Evolutionary conservation across 2,329 filamentous ascomycete species (phyloP).

Genomic region (Penicillium sp.): DNA sequence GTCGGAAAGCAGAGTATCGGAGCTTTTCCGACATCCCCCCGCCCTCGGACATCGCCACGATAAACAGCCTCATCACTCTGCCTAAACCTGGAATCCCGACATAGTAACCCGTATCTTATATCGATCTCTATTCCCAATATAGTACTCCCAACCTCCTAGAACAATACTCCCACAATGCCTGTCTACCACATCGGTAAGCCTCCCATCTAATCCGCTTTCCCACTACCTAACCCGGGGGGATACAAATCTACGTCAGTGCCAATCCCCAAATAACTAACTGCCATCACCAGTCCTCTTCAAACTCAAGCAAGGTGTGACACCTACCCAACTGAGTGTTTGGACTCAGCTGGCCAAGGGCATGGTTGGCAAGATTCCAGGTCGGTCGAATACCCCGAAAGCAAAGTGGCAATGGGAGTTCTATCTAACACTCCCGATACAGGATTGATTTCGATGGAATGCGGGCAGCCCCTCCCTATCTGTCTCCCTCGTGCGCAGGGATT

Average conservation of each 20-base stretch:
- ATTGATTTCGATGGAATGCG: conserved; percentile 45
- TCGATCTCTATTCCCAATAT: background rate
- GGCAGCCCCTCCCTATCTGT: conserved; percentile 47
- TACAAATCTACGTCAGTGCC: background rate
- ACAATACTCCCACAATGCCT: conserved; percentile 37
- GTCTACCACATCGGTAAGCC: conserved; percentile 50
- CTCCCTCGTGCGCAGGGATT: conserved; percentile 53
- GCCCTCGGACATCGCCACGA: background rate
- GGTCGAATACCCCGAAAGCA: background rate
- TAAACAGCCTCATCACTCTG: background rate
- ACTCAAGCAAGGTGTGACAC: conserved; percentile 48
- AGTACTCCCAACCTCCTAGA: no score
- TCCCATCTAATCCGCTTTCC: background rate
- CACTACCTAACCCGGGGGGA: background rate
- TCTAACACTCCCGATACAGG: conserved; percentile 24
- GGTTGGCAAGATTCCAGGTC: conserved; percentile 52
- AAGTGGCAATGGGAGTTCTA: no score
- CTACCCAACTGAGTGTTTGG: conserved; percentile 43
- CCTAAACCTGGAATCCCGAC: background rate
- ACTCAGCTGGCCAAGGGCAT: conserved; percentile 41
- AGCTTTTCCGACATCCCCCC: background rate
- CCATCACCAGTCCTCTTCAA: conserved; percentile 49
- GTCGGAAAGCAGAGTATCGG: background rate
- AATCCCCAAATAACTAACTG: conserved; percentile 10
- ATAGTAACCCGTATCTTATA: background rate